A percentile compares a stretch with the other conserved stretches of the same genome.
Conservation (phyloP, 73 alveolate genomes). For the Paramecium octaurelia region DNA sequence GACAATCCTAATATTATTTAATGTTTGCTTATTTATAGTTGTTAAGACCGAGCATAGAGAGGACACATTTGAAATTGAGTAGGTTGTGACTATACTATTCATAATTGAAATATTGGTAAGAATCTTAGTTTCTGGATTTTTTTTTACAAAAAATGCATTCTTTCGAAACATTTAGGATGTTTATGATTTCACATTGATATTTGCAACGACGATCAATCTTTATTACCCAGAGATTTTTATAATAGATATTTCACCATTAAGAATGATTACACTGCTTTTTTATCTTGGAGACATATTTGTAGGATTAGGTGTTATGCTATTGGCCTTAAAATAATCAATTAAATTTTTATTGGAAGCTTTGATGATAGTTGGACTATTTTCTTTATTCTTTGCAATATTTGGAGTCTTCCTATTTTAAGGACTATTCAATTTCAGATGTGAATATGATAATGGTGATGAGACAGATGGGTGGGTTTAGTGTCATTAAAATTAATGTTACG, state of each 20-base stretch:
- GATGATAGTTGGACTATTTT: not conserved
- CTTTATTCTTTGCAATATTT: not conserved
- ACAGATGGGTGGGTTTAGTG: conserved; percentile 26
- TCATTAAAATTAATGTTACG: not conserved
- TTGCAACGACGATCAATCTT: not conserved
- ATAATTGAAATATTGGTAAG: not conserved
- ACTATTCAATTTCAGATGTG: conserved; percentile 33
- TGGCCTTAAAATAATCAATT: not conserved
- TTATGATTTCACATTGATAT: not conserved
- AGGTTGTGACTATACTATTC: not conserved
- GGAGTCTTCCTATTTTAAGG: conserved; percentile 14
- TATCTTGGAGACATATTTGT: not conserved
- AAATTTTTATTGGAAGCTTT: not conserved
- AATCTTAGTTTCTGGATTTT: not conserved
- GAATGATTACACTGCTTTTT: not conserved
- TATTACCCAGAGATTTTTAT: not conserved
- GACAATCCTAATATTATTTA: not conserved
- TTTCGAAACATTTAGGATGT: not conserved
- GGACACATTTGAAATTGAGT: not conserved
- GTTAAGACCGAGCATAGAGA: not conserved
- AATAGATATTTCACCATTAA: conserved; percentile 4
- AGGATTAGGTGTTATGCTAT: not conserved
- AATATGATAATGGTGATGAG: not conserved
- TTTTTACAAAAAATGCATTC: not conserved
- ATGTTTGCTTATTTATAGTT: not conserved